Conservation (phyloP, 768 basidiomycete species). For the Hemileccinum rubropunctum region DNA sequence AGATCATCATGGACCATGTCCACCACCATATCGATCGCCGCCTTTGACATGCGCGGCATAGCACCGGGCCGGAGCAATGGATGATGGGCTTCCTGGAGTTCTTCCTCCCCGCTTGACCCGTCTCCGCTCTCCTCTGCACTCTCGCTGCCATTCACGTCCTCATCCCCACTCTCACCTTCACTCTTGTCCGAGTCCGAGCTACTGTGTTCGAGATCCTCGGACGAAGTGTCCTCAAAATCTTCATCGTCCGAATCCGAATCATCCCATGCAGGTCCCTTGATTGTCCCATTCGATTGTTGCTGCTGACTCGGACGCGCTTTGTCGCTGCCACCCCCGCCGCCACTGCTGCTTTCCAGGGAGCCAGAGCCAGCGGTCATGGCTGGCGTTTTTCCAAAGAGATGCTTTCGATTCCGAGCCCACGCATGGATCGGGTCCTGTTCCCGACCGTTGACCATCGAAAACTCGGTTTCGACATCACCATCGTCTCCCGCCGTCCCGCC, state of each 20-base stretch:
- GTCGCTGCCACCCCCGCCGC: neutral
- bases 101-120: slow-evolving; percentile 42
- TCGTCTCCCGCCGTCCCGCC: slow-evolving; percentile 35
- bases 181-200: slow-evolving; percentile 27
- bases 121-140: slow-evolving; percentile 36
- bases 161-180: slow-evolving; percentile 26
- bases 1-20: slow-evolving; percentile 59
- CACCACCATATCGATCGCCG: slow-evolving; percentile 62
- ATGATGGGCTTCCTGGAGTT: slow-evolving; percentile 54
- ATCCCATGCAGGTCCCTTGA: slow-evolving; percentile 29
- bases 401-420: slow-evolving; percentile 61
- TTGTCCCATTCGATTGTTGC: slow-evolving; percentile 10
- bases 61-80: slow-evolving; percentile 65
- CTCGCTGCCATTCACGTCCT: slow-evolving; percentile 31
- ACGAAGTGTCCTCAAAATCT: slow-evolving; percentile 34
- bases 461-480: slow-evolving; percentile 55
- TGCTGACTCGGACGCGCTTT: slow-evolving; percentile 2
- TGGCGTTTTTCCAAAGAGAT: slow-evolving; percentile 48
- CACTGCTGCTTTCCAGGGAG: neutral
- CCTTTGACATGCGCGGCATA: slow-evolving; percentile 66
- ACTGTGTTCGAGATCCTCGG: slow-evolving; percentile 47
- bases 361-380: neutral
- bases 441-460: slow-evolving; percentile 67
- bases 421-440: slow-evolving; percentile 63
- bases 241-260: slow-evolving; percentile 36